Evolutionary conservation across 2,329 filamentous ascomycete genomes (phyloP), one percentile per base, ranked within the genome.

Genomic region (Dothideomycetes sp.): DNA sequence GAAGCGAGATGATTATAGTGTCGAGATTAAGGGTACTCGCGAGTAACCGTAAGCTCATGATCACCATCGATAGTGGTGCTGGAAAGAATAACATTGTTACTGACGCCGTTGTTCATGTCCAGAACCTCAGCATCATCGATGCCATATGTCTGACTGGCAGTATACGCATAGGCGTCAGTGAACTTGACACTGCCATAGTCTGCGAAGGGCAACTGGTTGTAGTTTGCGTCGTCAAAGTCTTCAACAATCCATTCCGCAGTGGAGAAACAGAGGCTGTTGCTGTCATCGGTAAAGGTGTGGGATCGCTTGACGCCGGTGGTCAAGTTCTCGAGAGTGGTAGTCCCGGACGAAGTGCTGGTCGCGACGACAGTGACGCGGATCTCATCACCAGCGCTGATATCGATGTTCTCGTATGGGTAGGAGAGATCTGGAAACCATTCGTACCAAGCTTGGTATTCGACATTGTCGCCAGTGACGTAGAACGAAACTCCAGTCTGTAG

Each of bases 381-480:
- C 4, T 53, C 51, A 38, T 73, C 62, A 10, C 70, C 70, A 1
- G 64, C 62, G n/a, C 52, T 47, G 37, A 74, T 55, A 2, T 50
- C 39, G 43, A 76, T 59, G 40, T 59, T 59, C 40, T 47, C 53
- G 54, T 75, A 76, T 49, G 70, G 65, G 47, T 72, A 66, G 18
- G 72, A 66, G 47, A 68, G 68, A 49, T 74, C 68, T 1, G 73
- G 73, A 47, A 68, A 75, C 73, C 73, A 78, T 54, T 77, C 73
- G 49, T 73, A 77, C 72, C 74, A 78, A 14, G 72, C 70, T 40
- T 71, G 66, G 49, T 68, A 77, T 4, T 53, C 60, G 3, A 65
- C 61, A 0, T 50, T 44, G 15, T 53, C 55, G n/a, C 60, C 56
- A 12, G 63, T 50, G 32, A 69, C 56, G 37, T 65, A 67, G 52